Evolutionary conservation across 2,329 filamentous ascomycete genomes (phyloP).

Genomic region (Remersonia thermophila): DNA sequence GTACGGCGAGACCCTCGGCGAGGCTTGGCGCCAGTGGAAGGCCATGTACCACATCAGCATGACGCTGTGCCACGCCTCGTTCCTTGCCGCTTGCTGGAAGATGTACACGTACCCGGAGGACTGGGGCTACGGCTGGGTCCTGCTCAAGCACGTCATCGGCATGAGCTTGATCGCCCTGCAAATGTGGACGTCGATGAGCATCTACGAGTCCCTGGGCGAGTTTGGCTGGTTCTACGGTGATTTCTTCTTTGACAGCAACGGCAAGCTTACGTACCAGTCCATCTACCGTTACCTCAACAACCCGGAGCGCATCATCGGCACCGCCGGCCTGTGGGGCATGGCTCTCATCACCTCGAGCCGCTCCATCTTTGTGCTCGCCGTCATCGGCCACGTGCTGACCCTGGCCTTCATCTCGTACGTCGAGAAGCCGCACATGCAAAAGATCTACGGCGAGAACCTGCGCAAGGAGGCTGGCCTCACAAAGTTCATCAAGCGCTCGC

Average conservation of each 20-base stretch:
- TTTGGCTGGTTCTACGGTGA: constrained; percentile 99
- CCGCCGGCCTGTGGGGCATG: constrained; percentile 90
- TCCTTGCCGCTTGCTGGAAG: constrained; percentile 88
- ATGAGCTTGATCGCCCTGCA: constrained; percentile 71
- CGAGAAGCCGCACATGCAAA: constrained; percentile 95
- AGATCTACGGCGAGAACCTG: constrained; percentile 77
- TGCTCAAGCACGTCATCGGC: constrained; percentile 80
- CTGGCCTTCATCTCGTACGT: constrained; percentile 84
- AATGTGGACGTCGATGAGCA: constrained; percentile 82
- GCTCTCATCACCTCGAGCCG: constrained; percentile 87
- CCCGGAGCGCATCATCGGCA: constrained; percentile 83
- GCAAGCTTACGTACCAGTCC: constrained; percentile 86
- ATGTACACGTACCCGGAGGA: constrained; percentile 81
- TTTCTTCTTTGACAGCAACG: constrained; percentile 87
- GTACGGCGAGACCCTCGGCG: constrained; percentile 76
- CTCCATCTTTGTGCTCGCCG: constrained; percentile 73
- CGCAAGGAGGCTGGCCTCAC: constrained; percentile 82
- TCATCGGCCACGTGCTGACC: constrained; percentile 74
- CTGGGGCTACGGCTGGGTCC: constrained; percentile 75
- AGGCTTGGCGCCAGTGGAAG: constrained; percentile 98
- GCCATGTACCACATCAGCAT: constrained; percentile 88
- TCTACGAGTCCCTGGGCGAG: constrained; percentile 90
- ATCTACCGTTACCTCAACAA: constrained; percentile 99
- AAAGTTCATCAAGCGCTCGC: constrained; percentile 75
- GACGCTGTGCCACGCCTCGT: constrained; percentile 78